These are phyloP conservation scores for Nidularia sp. DNA, from an alignment of 768 basidiomycete species.

Conservation along the genomic window DNA sequence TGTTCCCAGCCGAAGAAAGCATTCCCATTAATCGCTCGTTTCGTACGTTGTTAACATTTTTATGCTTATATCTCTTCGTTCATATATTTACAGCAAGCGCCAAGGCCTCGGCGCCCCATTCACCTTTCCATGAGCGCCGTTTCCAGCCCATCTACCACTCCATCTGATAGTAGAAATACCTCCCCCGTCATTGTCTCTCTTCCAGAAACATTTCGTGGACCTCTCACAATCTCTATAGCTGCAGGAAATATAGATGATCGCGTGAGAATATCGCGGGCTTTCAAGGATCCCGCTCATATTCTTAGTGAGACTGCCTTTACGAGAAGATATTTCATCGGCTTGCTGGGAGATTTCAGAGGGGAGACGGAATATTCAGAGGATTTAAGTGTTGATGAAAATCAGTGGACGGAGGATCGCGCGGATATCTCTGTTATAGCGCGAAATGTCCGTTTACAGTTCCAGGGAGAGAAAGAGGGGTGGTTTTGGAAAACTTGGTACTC, in stretches of 20 bases:
- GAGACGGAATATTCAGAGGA: slow-evolving; percentile 13
- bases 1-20: slow-evolving; percentile 2
- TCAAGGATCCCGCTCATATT: slow-evolving; percentile 21
- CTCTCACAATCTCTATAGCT: slow-evolving; percentile 28
- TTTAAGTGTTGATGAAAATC: slow-evolving; percentile 12
- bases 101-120: slow-evolving; percentile 29
- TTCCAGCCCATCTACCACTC: slow-evolving; percentile 13
- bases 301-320: slow-evolving; percentile 26
- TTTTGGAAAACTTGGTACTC: neutral
- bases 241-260: slow-evolving; percentile 32
- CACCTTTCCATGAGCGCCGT: slow-evolving; percentile 25
- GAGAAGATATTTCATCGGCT: slow-evolving; percentile 30
- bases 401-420: slow-evolving; percentile 4
- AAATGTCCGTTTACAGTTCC: neutral
- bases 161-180: slow-evolving; percentile 1
- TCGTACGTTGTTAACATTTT: slow-evolving; percentile 21
- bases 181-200: slow-evolving; percentile 26
- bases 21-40: slow-evolving; percentile 30
- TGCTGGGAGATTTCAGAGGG: slow-evolving; percentile 17
- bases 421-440: neutral
- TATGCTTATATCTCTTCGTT: neutral
- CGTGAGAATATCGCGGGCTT: slow-evolving; percentile 24
- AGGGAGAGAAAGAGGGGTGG: neutral
- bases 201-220: slow-evolving; percentile 38
- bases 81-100: slow-evolving; percentile 24